Conservation (phyloP, 306 rosid genomes). For the Cicer yamashitae region DNA sequence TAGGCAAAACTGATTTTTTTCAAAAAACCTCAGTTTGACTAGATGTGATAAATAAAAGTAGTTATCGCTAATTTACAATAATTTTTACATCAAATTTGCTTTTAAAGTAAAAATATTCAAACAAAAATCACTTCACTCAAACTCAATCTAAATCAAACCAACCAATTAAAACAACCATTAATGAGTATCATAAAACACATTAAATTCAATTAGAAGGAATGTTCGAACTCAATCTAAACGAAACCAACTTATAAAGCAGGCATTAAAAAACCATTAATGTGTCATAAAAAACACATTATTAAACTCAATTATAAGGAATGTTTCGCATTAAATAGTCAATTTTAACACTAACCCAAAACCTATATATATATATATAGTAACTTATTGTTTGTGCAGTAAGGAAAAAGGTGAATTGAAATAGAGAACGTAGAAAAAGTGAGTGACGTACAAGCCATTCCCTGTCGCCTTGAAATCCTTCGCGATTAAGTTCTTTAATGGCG, state of each 20-base stretch:
- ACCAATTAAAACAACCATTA: neutral
- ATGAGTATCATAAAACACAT: neutral
- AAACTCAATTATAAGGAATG: conserved; percentile 32
- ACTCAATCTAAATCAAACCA: conserved; percentile 2
- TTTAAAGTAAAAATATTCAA: neutral
- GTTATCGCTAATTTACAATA: neutral
- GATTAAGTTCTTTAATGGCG: conserved; percentile 97
- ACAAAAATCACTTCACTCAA: neutral
- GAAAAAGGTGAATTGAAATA: conserved; percentile 1
- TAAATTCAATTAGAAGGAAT: conserved; percentile 33
- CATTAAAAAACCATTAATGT: neutral
- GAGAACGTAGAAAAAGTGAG: conserved; percentile 10
- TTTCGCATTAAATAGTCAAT: neutral
- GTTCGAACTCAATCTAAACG: neutral
- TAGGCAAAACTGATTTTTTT: neutral
- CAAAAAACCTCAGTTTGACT: neutral
- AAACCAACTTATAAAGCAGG: neutral
- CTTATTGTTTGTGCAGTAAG: neutral
- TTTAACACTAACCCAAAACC: neutral
- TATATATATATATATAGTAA: neutral
- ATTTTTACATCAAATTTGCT: neutral
- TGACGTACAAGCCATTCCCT: conserved; percentile 99
- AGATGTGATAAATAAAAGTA: neutral
- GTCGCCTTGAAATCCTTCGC: conserved; percentile 97
- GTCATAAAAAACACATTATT: neutral